Percentiles rank a stretch among this genome's conserved stretches.
phyloP scores from a whole-genome alignment of 2,329 filamentous ascomycete species.

The Aureobasidium sp. region DNA sequence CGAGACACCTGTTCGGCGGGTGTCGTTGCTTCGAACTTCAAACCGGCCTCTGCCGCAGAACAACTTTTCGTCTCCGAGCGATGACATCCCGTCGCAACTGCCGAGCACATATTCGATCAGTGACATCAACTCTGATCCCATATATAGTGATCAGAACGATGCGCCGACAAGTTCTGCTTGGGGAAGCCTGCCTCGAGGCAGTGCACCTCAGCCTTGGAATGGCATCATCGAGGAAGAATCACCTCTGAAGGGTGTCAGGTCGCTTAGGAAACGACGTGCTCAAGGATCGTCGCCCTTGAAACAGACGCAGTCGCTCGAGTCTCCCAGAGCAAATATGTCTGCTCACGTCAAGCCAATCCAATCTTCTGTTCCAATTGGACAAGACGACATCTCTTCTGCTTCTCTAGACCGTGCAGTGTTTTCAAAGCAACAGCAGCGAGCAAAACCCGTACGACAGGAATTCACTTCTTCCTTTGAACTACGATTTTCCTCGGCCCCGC shows the following conservation, averaged over 20 bases:
- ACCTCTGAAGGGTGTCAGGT: not conserved
- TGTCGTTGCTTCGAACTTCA: not conserved
- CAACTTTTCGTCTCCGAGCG: slow-evolving; percentile 4
- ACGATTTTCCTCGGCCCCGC: not conserved
- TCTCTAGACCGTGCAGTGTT: not conserved
- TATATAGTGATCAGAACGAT: not conserved
- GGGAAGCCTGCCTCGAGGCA: slow-evolving; percentile 1
- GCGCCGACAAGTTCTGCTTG: slow-evolving; percentile 10
- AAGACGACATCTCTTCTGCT: not conserved
- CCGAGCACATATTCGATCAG: slow-evolving; percentile 29
- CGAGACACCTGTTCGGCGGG: not conserved
- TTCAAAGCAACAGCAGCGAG: not conserved
- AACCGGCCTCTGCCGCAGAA: not conserved
- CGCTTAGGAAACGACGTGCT: not conserved
- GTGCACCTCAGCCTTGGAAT: not conserved
- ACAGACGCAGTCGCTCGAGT: not conserved
- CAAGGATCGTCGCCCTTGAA: not conserved
- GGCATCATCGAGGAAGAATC: slow-evolving; percentile 7
- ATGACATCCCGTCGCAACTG: slow-evolving; percentile 24
- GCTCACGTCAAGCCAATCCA: not conserved
- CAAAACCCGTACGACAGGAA: not conserved
- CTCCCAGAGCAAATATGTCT: not conserved
- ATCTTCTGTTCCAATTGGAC: not conserved
- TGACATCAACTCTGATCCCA: slow-evolving; percentile 18
- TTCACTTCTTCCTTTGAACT: not conserved